Conservation (phyloP, 495 filamentous ascomycete genomes). For the Tuber umbilicatum region DNA sequence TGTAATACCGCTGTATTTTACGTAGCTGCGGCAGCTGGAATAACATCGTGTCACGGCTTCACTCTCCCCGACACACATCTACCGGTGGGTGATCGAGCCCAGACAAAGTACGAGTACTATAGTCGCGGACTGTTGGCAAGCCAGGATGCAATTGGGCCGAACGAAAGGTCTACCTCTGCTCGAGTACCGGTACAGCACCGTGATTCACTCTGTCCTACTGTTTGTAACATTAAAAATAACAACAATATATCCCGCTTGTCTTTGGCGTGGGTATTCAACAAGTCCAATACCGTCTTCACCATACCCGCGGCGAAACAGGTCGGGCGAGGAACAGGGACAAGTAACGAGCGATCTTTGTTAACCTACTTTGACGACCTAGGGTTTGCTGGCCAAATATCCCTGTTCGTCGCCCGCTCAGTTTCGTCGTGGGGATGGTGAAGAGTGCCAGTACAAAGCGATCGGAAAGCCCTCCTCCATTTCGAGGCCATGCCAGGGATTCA, state of each 20-base stretch:
- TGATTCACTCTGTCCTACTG: background rate
- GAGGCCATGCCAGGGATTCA: background rate
- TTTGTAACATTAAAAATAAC: background rate
- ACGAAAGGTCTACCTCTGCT: background rate
- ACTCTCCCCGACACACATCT: background rate
- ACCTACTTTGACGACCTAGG: too few species aligned
- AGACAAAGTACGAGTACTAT: background rate
- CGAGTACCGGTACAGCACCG: background rate
- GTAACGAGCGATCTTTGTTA: too few species aligned
- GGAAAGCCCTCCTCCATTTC: background rate
- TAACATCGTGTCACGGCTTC: background rate
- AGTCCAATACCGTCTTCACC: background rate
- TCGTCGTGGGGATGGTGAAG: too few species aligned
- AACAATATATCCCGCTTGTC: background rate
- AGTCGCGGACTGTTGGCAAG: background rate
- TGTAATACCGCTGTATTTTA: background rate
- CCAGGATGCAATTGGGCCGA: background rate
- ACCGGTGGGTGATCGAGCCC: background rate
- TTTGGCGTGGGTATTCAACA: background rate
- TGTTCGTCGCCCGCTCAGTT: too few species aligned
- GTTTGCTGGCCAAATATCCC: too few species aligned
- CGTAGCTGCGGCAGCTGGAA: background rate
- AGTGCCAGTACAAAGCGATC: background rate
- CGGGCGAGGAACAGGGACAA: too few species aligned
- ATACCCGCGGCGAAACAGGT: too few species aligned